These are phyloP conservation scores for Populus pruinosa DNA, from an alignment of 345 rosid species.

Conservation along the genomic window DNA sequence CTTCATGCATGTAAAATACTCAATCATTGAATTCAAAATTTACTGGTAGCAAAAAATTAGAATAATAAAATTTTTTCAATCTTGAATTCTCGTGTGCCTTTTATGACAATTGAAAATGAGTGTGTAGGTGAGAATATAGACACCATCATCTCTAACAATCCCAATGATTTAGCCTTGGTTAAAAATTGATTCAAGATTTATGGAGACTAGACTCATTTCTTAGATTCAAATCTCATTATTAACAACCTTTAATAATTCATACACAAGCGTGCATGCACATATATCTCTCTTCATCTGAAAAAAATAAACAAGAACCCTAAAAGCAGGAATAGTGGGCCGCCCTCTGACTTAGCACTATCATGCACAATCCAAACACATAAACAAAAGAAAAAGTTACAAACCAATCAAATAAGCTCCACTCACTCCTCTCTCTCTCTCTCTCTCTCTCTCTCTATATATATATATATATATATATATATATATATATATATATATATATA, in stretches of 20 bases:
- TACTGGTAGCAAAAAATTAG: background rate
- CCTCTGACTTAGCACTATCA: conserved; percentile 40
- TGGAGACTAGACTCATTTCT: background rate
- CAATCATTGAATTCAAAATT: too few relatives aligned
- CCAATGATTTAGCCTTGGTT: background rate
- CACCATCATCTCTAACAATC: background rate
- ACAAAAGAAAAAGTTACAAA: conserved; percentile 20
- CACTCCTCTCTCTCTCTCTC: background rate
- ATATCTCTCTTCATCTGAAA: background rate
- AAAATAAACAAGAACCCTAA: conserved; percentile 28
- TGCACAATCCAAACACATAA: conserved; percentile 19
- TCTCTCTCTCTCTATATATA: too few relatives aligned
- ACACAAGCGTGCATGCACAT: background rate
- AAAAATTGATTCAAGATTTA: background rate
- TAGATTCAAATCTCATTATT: background rate
- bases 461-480: background rate
- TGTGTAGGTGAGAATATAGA: background rate
- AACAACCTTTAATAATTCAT: too few relatives aligned
- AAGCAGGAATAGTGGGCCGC: conserved; percentile 39
- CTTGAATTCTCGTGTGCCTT: background rate
- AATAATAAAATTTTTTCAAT: too few relatives aligned
- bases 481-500: too few relatives aligned
- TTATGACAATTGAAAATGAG: background rate
- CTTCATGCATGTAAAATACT: too few relatives aligned
- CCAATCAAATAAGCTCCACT: conserved; percentile 38